Percentiles rank a stretch among this genome's conserved stretches.
phyloP scores from a whole-genome alignment of 179 eudicot species.

The Spergularia azorica region DNA sequence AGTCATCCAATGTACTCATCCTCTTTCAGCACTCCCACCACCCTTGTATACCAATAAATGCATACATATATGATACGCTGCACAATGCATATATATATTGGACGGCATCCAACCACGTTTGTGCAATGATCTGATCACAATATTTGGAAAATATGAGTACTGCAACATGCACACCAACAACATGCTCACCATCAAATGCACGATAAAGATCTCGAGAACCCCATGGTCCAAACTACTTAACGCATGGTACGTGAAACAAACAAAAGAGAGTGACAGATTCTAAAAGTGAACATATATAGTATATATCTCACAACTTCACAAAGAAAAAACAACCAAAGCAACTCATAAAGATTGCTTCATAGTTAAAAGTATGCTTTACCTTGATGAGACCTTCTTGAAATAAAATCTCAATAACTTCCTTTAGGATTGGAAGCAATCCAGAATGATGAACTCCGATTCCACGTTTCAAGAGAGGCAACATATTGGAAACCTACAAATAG shows the following conservation, averaged over 20 bases:
- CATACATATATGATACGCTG: too few relatives aligned
- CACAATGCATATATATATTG: too few relatives aligned
- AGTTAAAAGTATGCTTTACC: constrained; percentile 44
- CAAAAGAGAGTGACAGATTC: neutral
- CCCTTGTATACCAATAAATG: too few relatives aligned
- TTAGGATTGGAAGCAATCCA: constrained; percentile 95
- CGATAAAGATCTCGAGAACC: neutral
- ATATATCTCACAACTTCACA: neutral
- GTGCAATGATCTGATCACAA: too few relatives aligned
- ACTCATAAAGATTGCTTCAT: neutral
- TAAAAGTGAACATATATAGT: neutral
- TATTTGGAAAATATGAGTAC: neutral
- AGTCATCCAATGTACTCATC: too few relatives aligned
- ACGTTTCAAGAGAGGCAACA: constrained; percentile 93
- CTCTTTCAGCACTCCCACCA: too few relatives aligned
- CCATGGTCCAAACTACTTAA: neutral
- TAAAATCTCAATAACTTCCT: constrained; percentile 95
- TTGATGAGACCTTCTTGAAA: constrained; percentile 98
- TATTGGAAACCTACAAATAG: constrained; percentile 74
- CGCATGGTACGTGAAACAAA: neutral
- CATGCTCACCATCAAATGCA: neutral
- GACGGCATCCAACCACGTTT: too few relatives aligned
- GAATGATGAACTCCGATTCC: constrained; percentile 99
- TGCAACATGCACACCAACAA: neutral
- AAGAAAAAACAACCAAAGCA: neutral